Conservation (phyloP, 2,329 filamentous ascomycete genomes). For the Penicillium sp. region DNA sequence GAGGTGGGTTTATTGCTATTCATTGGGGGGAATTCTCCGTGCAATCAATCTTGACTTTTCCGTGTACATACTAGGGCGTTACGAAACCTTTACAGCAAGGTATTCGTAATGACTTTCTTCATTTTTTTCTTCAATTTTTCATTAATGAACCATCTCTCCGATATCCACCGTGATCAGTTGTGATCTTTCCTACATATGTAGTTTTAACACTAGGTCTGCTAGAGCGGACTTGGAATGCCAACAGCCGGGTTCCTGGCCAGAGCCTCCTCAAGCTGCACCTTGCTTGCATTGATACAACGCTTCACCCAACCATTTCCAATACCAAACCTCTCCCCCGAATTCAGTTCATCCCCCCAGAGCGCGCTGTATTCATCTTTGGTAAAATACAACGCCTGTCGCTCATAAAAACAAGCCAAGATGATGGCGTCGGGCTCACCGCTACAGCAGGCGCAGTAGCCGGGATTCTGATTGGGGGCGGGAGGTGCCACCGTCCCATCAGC, state of each 20-base stretch:
- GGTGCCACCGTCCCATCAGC: slow-evolving; percentile 9
- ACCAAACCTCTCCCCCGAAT: not conserved
- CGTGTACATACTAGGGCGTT: slow-evolving; percentile 2
- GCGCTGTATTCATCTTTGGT: slow-evolving; percentile 14
- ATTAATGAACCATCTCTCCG: not conserved
- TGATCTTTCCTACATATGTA: not conserved
- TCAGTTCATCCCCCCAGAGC: slow-evolving; percentile 15
- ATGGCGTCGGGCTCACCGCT: slow-evolving; percentile 17
- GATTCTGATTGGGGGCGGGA: not conserved
- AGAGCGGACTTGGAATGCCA: not conserved
- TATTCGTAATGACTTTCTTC: not conserved
- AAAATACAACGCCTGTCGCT: slow-evolving; percentile 17
- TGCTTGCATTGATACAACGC: not conserved
- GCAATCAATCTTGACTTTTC: not conserved
- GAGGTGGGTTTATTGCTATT: not conserved
- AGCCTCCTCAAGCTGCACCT: slow-evolving; percentile 14
- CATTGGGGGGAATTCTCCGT: not conserved
- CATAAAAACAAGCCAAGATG: slow-evolving; percentile 14
- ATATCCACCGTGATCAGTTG: not conserved
- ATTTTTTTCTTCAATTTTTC: not conserved
- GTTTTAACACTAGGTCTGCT: not conserved
- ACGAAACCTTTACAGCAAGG: not conserved
- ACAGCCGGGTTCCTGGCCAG: not conserved
- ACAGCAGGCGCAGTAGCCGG: slow-evolving; percentile 20
- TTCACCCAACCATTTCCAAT: not conserved